A percentile compares a stretch with the other conserved stretches of the same genome.
These are phyloP conservation scores for Alternaria sp. DNA, from an alignment of 2,329 filamentous ascomycete species.

Conservation along the genomic window DNA sequence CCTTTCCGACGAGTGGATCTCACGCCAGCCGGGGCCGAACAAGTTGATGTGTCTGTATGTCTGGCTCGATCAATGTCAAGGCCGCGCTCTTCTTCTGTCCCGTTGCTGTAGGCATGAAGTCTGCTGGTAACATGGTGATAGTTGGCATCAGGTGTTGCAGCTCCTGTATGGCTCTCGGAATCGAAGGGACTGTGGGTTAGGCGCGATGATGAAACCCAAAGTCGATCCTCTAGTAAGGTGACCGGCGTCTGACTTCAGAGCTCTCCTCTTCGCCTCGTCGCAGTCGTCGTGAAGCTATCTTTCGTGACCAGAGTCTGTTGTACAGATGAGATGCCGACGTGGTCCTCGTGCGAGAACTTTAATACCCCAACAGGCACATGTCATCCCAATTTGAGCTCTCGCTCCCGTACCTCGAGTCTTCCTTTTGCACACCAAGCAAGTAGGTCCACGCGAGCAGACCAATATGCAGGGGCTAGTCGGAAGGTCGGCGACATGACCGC, in stretches of 20 bases:
- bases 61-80: constrained; percentile 37
- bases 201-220: constrained; percentile 57
- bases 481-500: constrained; percentile 68
- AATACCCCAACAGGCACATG: constrained; percentile 75
- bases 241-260: constrained; percentile 58
- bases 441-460: constrained; percentile 22
- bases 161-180: constrained; percentile 26
- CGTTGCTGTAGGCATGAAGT: constrained; percentile 37
- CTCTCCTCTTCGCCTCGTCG: constrained; percentile 54
- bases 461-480: constrained; percentile 61
- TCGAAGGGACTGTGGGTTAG: constrained; percentile 9
- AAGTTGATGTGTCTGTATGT: constrained; percentile 55
- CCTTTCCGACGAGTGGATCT: constrained; percentile 67
- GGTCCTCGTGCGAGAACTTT: constrained; percentile 77
- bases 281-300: constrained; percentile 61
- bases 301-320: constrained; percentile 71
- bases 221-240: constrained; percentile 56
- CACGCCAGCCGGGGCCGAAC: constrained; percentile 37
- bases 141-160: constrained; percentile 47
- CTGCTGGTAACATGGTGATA: constrained; percentile 34
- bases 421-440: constrained; percentile 46
- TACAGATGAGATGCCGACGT: constrained; percentile 77
- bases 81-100: constrained; percentile 48
- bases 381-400: constrained; percentile 60
- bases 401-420: constrained; percentile 55